Conservation (phyloP, 805 yeast species). For the Sugiyamaella mastotermitis region DNA sequence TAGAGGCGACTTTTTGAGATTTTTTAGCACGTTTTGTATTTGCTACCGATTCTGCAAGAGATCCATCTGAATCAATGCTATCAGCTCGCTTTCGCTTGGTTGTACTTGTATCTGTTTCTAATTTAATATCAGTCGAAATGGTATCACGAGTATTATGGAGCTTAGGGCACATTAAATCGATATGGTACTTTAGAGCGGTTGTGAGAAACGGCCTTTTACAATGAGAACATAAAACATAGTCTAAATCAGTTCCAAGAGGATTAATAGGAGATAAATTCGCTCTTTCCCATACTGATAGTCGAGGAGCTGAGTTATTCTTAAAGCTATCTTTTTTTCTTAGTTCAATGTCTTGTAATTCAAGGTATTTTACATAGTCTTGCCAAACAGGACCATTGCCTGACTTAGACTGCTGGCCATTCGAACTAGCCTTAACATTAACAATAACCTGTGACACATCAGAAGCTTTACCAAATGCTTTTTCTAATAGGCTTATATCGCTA, state of each 20-base stretch:
- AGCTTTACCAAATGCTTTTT: slow-evolving; percentile 8
- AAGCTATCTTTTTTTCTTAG: neutral
- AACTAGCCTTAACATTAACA: slow-evolving; percentile 3
- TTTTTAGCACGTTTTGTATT: slow-evolving; percentile 4
- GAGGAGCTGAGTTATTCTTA: slow-evolving; percentile 1
- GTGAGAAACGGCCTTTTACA: slow-evolving; percentile 27
- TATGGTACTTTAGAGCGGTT: slow-evolving; percentile 20
- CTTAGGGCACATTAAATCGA: slow-evolving; percentile 12
- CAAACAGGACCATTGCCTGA: slow-evolving; percentile 3
- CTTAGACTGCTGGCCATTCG: neutral
- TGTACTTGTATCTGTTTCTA: neutral
- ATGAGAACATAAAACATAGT: slow-evolving; percentile 24
- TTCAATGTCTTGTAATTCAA: slow-evolving; percentile 10
- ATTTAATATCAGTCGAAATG: neutral
- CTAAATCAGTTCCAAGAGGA: slow-evolving; percentile 23
- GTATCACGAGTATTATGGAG: slow-evolving; percentile 1
- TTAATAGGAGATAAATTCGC: slow-evolving; percentile 21
- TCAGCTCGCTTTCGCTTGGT: slow-evolving; percentile 6
- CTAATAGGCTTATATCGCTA: no score
- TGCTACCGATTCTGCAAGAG: neutral
- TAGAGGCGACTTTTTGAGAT: slow-evolving; percentile 1
- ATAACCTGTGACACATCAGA: slow-evolving; percentile 7
- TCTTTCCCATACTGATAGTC: slow-evolving; percentile 21
- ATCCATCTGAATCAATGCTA: neutral
- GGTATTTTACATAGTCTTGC: slow-evolving; percentile 15